These are phyloP conservation scores for Aegilops longissima DNA, from an alignment of 176 grass and related monocot genomes.

Conservation along the genomic window DNA sequence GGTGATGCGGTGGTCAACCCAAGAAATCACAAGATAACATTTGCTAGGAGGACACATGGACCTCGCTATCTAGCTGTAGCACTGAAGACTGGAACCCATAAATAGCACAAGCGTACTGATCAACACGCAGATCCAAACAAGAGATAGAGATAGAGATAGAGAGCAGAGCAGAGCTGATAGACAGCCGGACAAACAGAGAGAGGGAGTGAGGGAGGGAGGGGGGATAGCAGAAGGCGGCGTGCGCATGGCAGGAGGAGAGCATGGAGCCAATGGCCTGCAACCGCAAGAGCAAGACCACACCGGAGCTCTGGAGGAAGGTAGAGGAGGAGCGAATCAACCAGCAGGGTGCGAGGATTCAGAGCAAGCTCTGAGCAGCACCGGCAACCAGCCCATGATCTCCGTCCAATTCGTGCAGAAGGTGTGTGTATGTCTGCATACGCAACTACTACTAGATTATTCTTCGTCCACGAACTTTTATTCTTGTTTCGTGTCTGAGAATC, in stretches of 20 bases:
- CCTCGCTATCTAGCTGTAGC: neutral
- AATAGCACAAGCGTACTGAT: slow-evolving; percentile 16
- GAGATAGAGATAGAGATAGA: neutral
- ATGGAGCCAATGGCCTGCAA: slow-evolving; percentile 28
- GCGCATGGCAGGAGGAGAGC: slow-evolving; percentile 33
- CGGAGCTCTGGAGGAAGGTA: slow-evolving; percentile 41
- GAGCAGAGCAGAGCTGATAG: too few relatives aligned
- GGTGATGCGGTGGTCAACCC: neutral
- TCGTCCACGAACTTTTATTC: neutral
- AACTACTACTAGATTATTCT: neutral
- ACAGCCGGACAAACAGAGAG: neutral
- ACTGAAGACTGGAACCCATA: slow-evolving; percentile 22
- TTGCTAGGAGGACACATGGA: slow-evolving; percentile 9
- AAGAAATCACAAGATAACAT: slow-evolving; percentile 22
- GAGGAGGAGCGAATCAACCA: slow-evolving; percentile 12
- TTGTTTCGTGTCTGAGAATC: neutral
- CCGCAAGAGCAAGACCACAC: neutral
- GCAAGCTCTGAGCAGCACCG: neutral
- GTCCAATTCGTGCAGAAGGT: slow-evolving; percentile 50
- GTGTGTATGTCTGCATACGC: neutral
- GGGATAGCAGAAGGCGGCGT: too few relatives aligned
- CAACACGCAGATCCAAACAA: neutral
- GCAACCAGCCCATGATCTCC: slow-evolving; percentile 21
- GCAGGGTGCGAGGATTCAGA: slow-evolving; percentile 5
- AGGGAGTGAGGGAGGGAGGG: too few relatives aligned